Conservation (phyloP, 225 moss, liverwort and hornwort genomes). For the Antitrichia curtipendula region DNA sequence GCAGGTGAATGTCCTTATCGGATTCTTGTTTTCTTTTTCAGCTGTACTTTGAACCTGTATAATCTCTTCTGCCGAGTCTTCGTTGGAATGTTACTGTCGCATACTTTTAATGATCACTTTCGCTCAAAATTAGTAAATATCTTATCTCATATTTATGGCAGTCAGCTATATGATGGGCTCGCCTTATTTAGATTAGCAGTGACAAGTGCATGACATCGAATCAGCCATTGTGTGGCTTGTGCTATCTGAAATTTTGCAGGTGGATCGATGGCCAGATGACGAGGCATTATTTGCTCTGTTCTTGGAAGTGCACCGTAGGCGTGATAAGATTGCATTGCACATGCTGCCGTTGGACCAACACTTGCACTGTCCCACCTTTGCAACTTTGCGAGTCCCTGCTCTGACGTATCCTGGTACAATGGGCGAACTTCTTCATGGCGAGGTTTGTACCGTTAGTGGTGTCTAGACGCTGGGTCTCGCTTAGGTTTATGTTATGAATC, state of each 20-base stretch:
- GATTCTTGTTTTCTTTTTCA: not conserved
- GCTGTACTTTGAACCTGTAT: not conserved
- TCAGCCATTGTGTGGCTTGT: not conserved
- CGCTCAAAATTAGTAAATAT: not conserved
- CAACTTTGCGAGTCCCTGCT: constrained; percentile 75
- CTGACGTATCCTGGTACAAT: constrained; percentile 85
- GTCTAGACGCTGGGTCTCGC: not conserved
- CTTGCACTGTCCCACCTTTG: constrained; percentile 87
- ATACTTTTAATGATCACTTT: not conserved
- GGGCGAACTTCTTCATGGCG: constrained; percentile 95
- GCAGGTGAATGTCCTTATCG: constrained; percentile 13
- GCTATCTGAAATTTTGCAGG: constrained; percentile 17
- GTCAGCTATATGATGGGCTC: not conserved
- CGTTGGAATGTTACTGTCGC: not conserved
- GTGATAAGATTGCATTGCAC: constrained; percentile 87
- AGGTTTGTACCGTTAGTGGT: constrained; percentile 39
- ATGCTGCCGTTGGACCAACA: constrained; percentile 89
- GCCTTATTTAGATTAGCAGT: not conserved
- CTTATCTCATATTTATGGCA: not conserved
- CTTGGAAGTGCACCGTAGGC: constrained; percentile 90
- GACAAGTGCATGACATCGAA: not conserved
- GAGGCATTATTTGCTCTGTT: constrained; percentile 70
- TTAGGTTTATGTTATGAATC: not conserved
- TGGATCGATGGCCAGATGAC: constrained; percentile 84
- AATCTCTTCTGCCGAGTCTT: not conserved